Evolutionary conservation across 768 basidiomycete genomes (phyloP), one percentile per base, ranked within the genome.

Genomic region (Serendipita vermifera): DNA sequence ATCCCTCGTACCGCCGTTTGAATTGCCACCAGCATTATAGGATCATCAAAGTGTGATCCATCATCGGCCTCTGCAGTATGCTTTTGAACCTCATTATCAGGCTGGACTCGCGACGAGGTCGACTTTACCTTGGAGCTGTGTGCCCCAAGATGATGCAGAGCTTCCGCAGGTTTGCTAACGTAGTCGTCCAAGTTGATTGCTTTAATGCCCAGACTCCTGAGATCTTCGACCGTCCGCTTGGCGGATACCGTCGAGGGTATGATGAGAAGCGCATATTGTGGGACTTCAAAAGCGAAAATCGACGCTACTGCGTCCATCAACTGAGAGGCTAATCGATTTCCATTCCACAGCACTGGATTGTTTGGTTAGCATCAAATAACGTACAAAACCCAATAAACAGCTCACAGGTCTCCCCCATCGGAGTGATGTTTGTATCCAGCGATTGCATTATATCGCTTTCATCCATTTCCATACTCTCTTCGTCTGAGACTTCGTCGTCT

Each of bases 211-310:
- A 87, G 67, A 59, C 70, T 69, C 31, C 74, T 75, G 61, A 88
- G 70, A 53, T 87, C 86, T 56, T 76, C 73, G 11, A 87, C 73
- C 35, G 78, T 77, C 22, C 81, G 77, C 48, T 74, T 75, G 20
- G 87, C 76, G 0, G 83, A 73, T 15, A 78, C 76, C 22, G 72
- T 72, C 4, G 84, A 72, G 2, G 81, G 81, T 33, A 88, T 64
- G 15, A 86, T 80, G n/a, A 88, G 70, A 15, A 88, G 69, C 17
- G 78, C 86, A 11, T 78, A 62, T 36, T 74, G 73, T 35, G 83
- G 81, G 20, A 88, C 86, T 55, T 86, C 84, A 17, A 86, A 64
- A 15, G 85, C 86, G 64, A 88, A 83, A 3, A 74, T 73, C 7
- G 78, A 75, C 3, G 82, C 85, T 46, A 88, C 73, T 2, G 81